Base-by-base conservation (phyloP, 2,329 filamentous ascomycete genomes). In the Pyricularia grisea region DNA sequence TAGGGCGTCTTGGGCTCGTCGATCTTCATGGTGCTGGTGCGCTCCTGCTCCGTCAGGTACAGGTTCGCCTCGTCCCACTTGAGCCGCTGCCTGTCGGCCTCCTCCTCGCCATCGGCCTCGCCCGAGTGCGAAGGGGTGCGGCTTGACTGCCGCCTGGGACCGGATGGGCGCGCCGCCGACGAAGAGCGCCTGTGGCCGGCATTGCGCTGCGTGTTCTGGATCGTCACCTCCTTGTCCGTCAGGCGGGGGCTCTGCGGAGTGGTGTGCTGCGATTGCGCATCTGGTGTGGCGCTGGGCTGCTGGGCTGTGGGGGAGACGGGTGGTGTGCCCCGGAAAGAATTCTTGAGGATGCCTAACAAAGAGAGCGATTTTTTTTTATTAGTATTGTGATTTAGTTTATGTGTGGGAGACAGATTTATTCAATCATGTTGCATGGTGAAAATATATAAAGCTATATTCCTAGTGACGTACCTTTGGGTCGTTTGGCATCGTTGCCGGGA, bases 31-130 rank as follows among this genome's bases (percentile, higher is more conserved):
- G 94, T 97, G 71, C 91, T 90, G 70, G 90, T 93, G 80, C 92
- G 94, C 80, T 98, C 93, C 80, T 98, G 94, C 81, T 99, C 95
- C 9, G 95, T 95, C 68, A 99, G 86, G 81, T 97, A 99, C 36
- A 99, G 86, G 77, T 99, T 99, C 65, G 92, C 95, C 82, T 99
- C 95, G 79, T 99, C 95, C 95, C 95, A 99, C 82, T 97, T 97
- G 73, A 99, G 85, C 71, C 93, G 90, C 72, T 92, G 90, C 66
- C 88, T 85, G 67, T 88, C 85, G 23, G 83, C 78, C 61, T 85
- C 82, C 65, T 66, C 70, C 42, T 82, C 81, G 11, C 14, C 60
- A 3, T 63, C 60, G 70, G 81, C 78, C 68, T 76, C 79, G 70
- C 75, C 78, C 67, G 81, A 79, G 71, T 83, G 79, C 69, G 82